Base-by-base conservation (phyloP, 495 filamentous ascomycete species). In the Neurospora sp. region DNA sequence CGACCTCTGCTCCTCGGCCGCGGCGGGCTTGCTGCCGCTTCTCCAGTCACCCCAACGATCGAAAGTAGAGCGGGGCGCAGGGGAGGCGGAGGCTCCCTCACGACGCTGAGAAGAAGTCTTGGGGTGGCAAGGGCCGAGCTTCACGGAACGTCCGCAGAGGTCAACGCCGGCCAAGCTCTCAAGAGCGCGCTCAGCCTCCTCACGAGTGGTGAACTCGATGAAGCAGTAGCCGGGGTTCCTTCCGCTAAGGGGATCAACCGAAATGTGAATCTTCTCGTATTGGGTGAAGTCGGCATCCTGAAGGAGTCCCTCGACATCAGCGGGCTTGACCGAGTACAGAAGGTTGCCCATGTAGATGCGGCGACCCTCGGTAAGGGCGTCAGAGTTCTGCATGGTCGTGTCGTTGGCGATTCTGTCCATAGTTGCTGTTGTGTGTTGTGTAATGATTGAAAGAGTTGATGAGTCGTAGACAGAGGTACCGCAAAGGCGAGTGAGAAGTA, bases 211-310 rank as follows among this genome's bases (percentile, higher is more conserved):
- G 70, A 92, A 84, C 75, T 92, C 89, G 69, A 91, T 86, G 70
- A 92, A 92, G 80, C 90, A 92, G 80, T 91, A 92, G 7, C 89
- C 90, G 4, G 89, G 89, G 78, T 92, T 92, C 16, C 89, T 80
- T 61, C 88, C 88, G 31, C 88, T 90, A 76, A 90, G 88, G 20
- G 89, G 88, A 77, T 92, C 89, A 68, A 90, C 84, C 9, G 89
- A 88, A 77, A 92, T 90, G 76, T 89, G 88, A 73, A 92, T 88
- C 44, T 86, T 86, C 77, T 87, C 84, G 75, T 87, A 82, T 38
- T 74, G 75, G 4, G 53, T 71, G 27, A 87, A 86, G 68, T 81
- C 83, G 39, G 82, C 81, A 1, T 81, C 81, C 14, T 75, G 78
- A 73, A 92, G 87, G 39, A 92, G 76, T 2, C 79, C 81, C 76